Base-by-base conservation (phyloP, 202 grass and related monocot genomes). In the Zoysia matrella region DNA sequence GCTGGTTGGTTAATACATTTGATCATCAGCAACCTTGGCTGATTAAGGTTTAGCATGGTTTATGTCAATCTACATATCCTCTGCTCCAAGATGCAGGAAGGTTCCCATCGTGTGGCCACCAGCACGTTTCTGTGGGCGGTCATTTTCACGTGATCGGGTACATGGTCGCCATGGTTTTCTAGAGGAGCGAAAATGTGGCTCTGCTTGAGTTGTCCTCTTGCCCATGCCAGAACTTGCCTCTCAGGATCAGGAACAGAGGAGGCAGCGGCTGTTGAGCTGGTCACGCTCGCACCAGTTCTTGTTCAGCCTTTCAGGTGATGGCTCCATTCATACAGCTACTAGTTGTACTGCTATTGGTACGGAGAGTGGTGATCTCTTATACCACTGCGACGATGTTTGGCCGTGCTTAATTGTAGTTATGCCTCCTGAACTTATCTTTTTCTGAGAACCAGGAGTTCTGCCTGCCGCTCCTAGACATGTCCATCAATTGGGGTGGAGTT, bases 91-190 rank as follows among this genome's bases (percentile, higher is more conserved):
- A 30, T 36, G 40, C 5, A 11, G 13, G 65, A 16, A 12, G 54
- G 65, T 0, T 52, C 77, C 60, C 14, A 52, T 2, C 79, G 44
- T 73, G 69, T 52, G 56, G 40, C 30, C 14, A 65, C 3, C 22
- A 30, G 22, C 22, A 30, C 22, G 22, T 30, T 30, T 30, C 22
- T 30, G 22, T 30, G 22, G 22, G 22, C 22, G 22, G 22, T 30
- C 62, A 75, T 69, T 14, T 49, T 73, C 77, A 40, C 52, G 70
- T 80, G 72, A 76, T 53, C n/a, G 81, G 18, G 63, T 15, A 52
- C 78, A 71, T 42, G 22, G 3, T 4, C 14, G 6, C 18, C 12
- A 75, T 50, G 3, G 9, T 8, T 68, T 69, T 62, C 36, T 68
- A 30, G 22, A 18, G 12, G 46, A 9, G 3, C 7, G 14, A 60